These are phyloP conservation scores for Cercophora newfieldiana DNA, from an alignment of 495 filamentous ascomycete genomes.

Conservation along the genomic window DNA sequence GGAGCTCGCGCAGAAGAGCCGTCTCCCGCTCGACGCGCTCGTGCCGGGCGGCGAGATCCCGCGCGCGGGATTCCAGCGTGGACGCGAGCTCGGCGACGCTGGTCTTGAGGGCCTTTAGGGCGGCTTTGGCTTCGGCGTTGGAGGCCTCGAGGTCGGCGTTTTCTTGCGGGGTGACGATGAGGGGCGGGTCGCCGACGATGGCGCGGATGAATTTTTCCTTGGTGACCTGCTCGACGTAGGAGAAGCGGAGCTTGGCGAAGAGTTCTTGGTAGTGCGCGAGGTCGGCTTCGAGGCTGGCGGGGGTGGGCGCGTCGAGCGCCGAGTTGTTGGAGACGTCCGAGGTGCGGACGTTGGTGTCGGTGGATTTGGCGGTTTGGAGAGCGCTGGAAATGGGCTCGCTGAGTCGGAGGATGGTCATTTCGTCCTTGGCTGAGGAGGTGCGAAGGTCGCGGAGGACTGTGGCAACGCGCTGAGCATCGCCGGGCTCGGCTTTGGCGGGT, in stretches of 20 bases:
- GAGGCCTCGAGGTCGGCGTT: constrained; percentile 77
- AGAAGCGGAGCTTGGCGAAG: constrained; percentile 94
- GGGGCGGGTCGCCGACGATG: constrained; percentile 81
- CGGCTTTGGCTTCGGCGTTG: constrained; percentile 70
- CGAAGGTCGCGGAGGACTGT: constrained; percentile 34
- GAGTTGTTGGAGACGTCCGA: constrained; percentile 67
- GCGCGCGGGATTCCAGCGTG: constrained; percentile 68
- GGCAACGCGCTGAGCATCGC: constrained; percentile 17
- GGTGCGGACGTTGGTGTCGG: constrained; percentile 40
- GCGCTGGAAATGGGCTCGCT: constrained; percentile 65
- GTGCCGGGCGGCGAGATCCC: constrained; percentile 58
- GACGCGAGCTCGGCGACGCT: constrained; percentile 72
- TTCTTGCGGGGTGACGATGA: constrained; percentile 77
- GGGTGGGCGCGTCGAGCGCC: constrained; percentile 66
- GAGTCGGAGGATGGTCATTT: constrained; percentile 72
- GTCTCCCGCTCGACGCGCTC: constrained; percentile 65
- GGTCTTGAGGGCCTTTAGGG: constrained; percentile 73
- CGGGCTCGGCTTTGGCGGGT: not conserved
- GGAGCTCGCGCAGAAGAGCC: constrained; percentile 58
- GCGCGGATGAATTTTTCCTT: constrained; percentile 78
- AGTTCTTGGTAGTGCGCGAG: constrained; percentile 91
- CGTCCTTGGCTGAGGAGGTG: constrained; percentile 44
- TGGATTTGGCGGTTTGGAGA: constrained; percentile 36
- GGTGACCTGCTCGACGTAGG: constrained; percentile 80
- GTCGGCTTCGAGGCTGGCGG: constrained; percentile 77